Base-by-base conservation (phyloP, 2,329 filamentous ascomycete genomes). In the Aspergillus tubingensis region DNA sequence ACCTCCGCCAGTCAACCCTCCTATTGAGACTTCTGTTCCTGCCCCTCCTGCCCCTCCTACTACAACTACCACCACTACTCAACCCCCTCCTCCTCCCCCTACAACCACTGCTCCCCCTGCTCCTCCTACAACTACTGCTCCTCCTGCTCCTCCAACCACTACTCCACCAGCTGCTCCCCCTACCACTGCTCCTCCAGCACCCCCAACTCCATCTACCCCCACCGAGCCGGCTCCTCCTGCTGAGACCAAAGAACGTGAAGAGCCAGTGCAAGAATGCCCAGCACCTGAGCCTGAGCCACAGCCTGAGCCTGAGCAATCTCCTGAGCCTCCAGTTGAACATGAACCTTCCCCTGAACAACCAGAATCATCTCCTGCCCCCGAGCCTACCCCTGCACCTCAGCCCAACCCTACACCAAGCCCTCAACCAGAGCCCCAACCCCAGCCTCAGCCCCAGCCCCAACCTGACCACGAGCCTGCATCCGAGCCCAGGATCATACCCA, bases 401-500 rank as follows among this genome's bases (percentile, higher is more conserved):
- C 17, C 21, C 23, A 21, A n/a, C 32, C 32, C 50, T 36, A 13
- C 30, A 5, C 19, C 50, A n/a, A 32, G 49, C 30, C 57, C 57
- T 32, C 25, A 59, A 8, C 54, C 57, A 1, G 38, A 57, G 8
- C 41, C 61, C 1, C 53, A 62, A 23, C 43, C 51, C 11, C 32
- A 60, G 36, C 23, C 47, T 3, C 21, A 57, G 10, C 53, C 62
- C 0, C 49, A 63, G 49, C 49, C 54, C n/a, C 43, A 61, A 50
- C 25, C 41, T 32, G 58, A 54, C 57, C 57, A 17, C 15, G 10
- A n/a, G 44, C 47, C 63, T 63, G 65, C 49, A 11, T 58, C 30
- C 62, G 38, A 54, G 38, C 23, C 44, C 44, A 32, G 27, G 6
- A 25, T 39, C 17, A 41, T 25, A 21, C 41, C 39, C 39, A 19